These are phyloP conservation scores for Trametes maxima DNA, from an alignment of 768 basidiomycete species.

Conservation along the genomic window DNA sequence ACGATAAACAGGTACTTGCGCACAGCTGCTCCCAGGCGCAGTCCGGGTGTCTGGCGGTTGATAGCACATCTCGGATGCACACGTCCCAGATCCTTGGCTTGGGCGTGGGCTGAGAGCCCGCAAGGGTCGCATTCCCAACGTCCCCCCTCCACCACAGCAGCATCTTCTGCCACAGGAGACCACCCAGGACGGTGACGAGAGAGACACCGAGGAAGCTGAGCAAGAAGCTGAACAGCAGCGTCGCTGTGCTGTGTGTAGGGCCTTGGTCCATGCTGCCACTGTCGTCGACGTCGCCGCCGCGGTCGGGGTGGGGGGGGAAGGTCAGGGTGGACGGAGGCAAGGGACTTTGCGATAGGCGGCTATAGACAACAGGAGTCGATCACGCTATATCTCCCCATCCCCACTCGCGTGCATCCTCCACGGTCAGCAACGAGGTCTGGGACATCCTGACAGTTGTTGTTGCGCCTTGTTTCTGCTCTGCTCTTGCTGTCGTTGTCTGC, in stretches of 20 bases:
- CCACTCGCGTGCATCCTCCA: no score
- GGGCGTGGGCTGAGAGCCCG: not conserved
- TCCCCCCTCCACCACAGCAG: not conserved
- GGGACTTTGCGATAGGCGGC: not conserved
- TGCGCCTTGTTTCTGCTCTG: no score
- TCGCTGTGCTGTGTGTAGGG: constrained; percentile 7
- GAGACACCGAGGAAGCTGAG: constrained; percentile 19
- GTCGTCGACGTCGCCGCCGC: not conserved
- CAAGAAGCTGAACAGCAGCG: constrained; percentile 23
- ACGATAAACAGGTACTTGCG: constrained; percentile 12
- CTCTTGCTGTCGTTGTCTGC: no score
- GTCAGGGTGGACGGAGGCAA: not conserved
- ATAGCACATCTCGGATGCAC: constrained; percentile 4
- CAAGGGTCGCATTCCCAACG: not conserved
- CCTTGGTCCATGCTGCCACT: not conserved
- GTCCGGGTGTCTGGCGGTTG: constrained; percentile 5
- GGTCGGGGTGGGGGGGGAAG: not conserved
- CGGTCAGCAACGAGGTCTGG: no score
- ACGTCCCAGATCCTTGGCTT: constrained; percentile 14
- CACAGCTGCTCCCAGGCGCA: constrained; percentile 16
- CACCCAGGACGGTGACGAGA: constrained; percentile 3
- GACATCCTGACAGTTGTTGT: no score
- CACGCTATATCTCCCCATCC: no score
- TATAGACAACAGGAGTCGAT: no score
- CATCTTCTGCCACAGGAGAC: constrained; percentile 14